Conservation (phyloP, 1,284 basidiomycete genomes). For the Trichosporon faecale region DNA sequence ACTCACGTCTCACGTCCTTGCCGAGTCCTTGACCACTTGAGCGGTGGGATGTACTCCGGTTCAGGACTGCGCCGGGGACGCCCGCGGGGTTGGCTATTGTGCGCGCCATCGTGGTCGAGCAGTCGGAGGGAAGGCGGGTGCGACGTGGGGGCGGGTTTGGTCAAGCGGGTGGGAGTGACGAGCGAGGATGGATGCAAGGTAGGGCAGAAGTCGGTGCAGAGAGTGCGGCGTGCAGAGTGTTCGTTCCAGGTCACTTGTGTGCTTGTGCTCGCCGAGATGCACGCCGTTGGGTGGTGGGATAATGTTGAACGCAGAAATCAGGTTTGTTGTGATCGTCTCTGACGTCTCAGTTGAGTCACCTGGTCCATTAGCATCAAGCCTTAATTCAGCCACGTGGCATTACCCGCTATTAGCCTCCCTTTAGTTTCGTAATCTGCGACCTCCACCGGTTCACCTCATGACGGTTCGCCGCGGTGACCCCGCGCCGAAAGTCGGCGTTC, state of each 20-base stretch:
- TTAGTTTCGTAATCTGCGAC: not conserved
- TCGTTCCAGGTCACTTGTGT: not conserved
- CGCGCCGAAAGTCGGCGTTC: not conserved
- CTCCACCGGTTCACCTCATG: not conserved
- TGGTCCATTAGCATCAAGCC: not conserved
- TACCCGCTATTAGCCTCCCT: not conserved
- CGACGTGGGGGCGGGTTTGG: not conserved
- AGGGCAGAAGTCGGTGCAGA: too few species aligned
- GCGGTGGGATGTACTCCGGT: constrained; percentile 42
- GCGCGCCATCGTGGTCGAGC: constrained; percentile 16
- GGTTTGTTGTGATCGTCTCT: not conserved
- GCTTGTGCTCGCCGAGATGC: not conserved
- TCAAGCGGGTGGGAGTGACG: too few species aligned
- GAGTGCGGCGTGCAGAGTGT: not conserved
- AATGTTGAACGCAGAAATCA: not conserved
- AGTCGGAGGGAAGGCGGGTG: not conserved
- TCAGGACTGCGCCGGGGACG: constrained; percentile 14
- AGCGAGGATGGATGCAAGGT: too few species aligned
- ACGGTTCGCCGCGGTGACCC: not conserved
- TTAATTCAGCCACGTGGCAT: not conserved
- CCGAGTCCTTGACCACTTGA: constrained; percentile 43
- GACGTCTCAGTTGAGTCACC: not conserved
- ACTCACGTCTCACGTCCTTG: not conserved
- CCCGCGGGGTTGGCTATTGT: constrained; percentile 17
- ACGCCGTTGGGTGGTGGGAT: not conserved